Conservation (phyloP, 164 flowering plant genomes). For the Houttuynia cordata region DNA sequence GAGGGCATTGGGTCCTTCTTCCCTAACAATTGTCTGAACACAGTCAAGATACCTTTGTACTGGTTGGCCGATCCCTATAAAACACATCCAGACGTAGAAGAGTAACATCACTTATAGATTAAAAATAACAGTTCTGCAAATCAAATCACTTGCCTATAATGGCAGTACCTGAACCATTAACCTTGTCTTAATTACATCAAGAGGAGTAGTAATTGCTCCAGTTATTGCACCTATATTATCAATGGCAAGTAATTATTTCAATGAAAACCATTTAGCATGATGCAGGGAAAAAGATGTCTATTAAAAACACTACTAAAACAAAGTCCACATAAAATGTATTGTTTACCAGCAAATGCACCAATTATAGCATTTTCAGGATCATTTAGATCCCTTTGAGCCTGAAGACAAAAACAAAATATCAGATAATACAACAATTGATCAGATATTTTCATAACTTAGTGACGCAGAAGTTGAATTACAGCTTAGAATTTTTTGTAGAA, state of each 20-base stretch:
- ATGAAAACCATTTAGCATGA: background rate
- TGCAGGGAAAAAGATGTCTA: background rate
- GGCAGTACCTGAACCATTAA: conserved; percentile 80
- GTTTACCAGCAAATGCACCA: conserved; percentile 92
- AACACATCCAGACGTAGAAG: background rate
- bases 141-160: background rate
- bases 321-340: background rate
- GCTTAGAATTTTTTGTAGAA: background rate
- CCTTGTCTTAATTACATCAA: conserved; percentile 96
- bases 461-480: too few relatives aligned
- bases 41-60: conserved; percentile 74
- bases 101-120: background rate
- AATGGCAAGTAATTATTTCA: background rate
- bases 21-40: conserved; percentile 54
- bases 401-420: conserved; percentile 8
- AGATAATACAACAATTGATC: background rate
- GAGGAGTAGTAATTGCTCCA: conserved; percentile 92
- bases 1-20: conserved; percentile 77
- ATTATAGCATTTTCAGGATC: conserved; percentile 87
- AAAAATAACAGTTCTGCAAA: background rate
- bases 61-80: conserved; percentile 65
- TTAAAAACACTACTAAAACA: background rate
- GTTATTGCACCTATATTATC: conserved; percentile 62
- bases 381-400: conserved; percentile 75
- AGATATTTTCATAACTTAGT: background rate